Evolutionary conservation across 345 rosid genomes (phyloP), one percentile per base, ranked within the genome.

Genomic region (Dovyalis caffra): DNA sequence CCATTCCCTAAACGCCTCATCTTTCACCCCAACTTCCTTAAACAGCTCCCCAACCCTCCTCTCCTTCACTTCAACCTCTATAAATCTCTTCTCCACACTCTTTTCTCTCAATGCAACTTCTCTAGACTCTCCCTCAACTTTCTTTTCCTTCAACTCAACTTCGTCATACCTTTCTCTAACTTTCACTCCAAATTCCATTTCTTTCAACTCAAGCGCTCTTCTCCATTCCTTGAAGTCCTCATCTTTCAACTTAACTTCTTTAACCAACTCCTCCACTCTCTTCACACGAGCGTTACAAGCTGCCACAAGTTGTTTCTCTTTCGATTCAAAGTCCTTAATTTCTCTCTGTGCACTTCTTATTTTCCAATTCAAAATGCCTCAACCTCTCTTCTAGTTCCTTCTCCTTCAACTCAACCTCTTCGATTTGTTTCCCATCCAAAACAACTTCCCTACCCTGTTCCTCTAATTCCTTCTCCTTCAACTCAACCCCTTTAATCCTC

Each of bases 141-240:
- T n/a, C 66, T 71, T 64, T 71, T 76, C 77, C 40, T 68, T 76
- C 70, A 38, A 35, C 77, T 57, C 81, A 25, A 84, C 29, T 68
- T 65, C 80, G 26, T 74, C 58, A 32, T 51, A 18, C 28, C 21
- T 47, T 8, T 49, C 78, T 63, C 61, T 65, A 25, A 74, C 5
- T 28, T 47, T 68, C 37, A 3, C n/a, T n/a, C n/a, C n/a, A n/a
- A n/a, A n/a, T n/a, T n/a, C n/a, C n/a, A n/a, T n/a, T n/a, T 47
- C 60, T 29, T 47, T 34, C 26, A 68, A 25, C 11, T 28, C 56
- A 11, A 66, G 29, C 45, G 37, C 53, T 12, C 5, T 43, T 26
- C 3, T 47, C 71, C 58, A 25, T 28, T 33, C 28, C 11, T 29
- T 15, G 16, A 9, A 45, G 11, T 29, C 20, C 14, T 34, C 64